Base-by-base conservation (phyloP, 2,329 filamentous ascomycete species). In the Remersonia thermophila region DNA sequence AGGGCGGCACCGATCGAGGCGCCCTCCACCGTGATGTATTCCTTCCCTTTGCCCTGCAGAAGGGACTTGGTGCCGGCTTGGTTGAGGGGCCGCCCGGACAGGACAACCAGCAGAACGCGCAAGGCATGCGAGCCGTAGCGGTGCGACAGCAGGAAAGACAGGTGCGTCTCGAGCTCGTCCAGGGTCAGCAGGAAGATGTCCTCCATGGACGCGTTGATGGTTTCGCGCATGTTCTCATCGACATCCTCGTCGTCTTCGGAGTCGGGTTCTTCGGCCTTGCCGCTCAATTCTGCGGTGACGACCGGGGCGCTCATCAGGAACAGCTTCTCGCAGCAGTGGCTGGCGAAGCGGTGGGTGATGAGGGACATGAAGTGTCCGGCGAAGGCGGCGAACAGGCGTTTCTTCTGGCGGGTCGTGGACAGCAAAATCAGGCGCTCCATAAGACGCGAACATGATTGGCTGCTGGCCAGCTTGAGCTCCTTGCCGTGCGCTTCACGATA, bases 281-380 rank as follows among this genome's bases (percentile, higher is more conserved):
- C 53, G 46, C 55, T 68, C 56, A 83, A 59, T 58, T 94, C 87
- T 42, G 79, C 66, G 11, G 80, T 81, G 27, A 94, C 82, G 9
- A 81, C 62, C 1, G 83, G 80, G 0, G 87, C 87, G 2, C 83
- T 81, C 45, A 83, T 76, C 33, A 87, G 66, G 57, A 98, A 96
- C 23, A 98, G 69, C 17, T 84, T 84, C 62, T 98, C 91, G 56
- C 87, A 95, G 61, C 89, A 96, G 63, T 98, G 91, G 42, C 87
- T 93, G 4, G 91, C 91, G 52, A 98, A 98, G 13, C 91, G 81
- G 61, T 98, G 91, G 55, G 93, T 87, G 35, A 95, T 78, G 18
- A 98, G 71, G 50, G 87, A 80, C 40, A 89, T 65, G 59, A 96
- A 93, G 59, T 96, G 83, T 25, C 81, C 79, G 14, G 69, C 77